These are phyloP conservation scores for Ulota crispa DNA, from an alignment of 225 moss, liverwort and hornwort species.

Conservation along the genomic window DNA sequence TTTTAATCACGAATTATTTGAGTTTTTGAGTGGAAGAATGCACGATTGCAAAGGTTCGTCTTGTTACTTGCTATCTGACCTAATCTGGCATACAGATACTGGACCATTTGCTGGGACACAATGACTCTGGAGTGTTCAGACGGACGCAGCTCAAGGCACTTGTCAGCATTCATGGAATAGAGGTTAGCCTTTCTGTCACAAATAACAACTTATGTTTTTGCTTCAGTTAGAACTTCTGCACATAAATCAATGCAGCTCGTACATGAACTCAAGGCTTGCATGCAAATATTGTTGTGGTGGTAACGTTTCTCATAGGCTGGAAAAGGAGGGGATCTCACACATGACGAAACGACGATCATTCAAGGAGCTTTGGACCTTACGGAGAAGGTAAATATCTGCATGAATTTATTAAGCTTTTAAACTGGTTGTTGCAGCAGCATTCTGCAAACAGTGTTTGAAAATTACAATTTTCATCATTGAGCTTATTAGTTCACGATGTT, in stretches of 20 bases:
- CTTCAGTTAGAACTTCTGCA: neutral
- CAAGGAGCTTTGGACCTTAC: constrained; percentile 90
- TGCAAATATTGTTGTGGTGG: neutral
- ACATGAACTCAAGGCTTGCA: neutral
- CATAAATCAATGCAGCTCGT: neutral
- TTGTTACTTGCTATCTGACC: neutral
- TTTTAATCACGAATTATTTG: neutral
- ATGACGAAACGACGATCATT: constrained; percentile 92
- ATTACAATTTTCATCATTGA: neutral
- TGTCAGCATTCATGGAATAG: constrained; percentile 80
- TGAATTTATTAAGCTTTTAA: neutral
- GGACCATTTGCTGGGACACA: constrained; percentile 74
- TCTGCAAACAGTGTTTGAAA: neutral
- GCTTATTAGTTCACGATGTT: neutral
- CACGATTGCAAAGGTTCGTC: neutral
- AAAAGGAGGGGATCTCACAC: constrained; percentile 81
- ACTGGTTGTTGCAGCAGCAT: neutral
- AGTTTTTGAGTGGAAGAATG: neutral
- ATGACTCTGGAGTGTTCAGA: constrained; percentile 77
- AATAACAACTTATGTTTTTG: neutral
- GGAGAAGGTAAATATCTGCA: constrained; percentile 49
- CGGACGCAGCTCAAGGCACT: constrained; percentile 88
- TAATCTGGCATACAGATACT: constrained; percentile 51
- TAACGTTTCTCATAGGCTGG: constrained; percentile 59
- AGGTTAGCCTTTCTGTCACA: constrained; percentile 37